These are phyloP conservation scores for Kwoniella sp. DNA, from an alignment of 768 basidiomycete genomes.

Conservation along the genomic window DNA sequence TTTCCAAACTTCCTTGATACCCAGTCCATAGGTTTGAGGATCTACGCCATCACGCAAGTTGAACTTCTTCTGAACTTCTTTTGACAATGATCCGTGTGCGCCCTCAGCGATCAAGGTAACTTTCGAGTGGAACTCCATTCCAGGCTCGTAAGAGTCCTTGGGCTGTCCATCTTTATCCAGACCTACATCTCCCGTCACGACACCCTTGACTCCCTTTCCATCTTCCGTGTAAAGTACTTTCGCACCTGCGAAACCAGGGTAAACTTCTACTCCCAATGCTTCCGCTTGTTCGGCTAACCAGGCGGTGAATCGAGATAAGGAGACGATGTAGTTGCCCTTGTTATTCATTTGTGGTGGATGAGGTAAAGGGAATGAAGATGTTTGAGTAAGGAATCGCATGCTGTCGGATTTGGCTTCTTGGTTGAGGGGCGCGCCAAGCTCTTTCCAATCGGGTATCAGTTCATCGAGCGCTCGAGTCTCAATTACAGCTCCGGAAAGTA, in stretches of 20 bases:
- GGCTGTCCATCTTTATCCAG: constrained; percentile 72
- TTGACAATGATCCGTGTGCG: constrained; percentile 86
- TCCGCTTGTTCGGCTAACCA: constrained; percentile 90
- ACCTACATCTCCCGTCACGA: constrained; percentile 91
- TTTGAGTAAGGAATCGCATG: constrained; percentile 83
- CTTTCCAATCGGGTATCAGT: constrained; percentile 81
- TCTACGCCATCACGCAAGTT: constrained; percentile 69
- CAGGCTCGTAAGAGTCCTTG: constrained; percentile 90
- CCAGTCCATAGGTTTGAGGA: constrained; percentile 93
- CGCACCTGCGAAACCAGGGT: constrained; percentile 95
- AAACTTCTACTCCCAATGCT: constrained; percentile 82
- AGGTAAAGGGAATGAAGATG: constrained; percentile 73
- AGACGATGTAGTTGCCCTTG: constrained; percentile 88
- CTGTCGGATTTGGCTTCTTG: constrained; percentile 73
- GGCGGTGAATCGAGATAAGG: constrained; percentile 80
- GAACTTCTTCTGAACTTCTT: constrained; percentile 74
- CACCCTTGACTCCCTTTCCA: constrained; percentile 69
- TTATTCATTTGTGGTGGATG: constrained; percentile 98
- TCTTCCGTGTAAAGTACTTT: constrained; percentile 71
- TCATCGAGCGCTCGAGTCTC: constrained; percentile 90
- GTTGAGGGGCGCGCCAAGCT: constrained; percentile 73
- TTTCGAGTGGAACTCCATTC: constrained; percentile 91
- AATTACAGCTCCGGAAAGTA: constrained; percentile 91
- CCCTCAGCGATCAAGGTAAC: constrained; percentile 93
- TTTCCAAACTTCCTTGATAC: constrained; percentile 96